Evolutionary conservation across 768 basidiomycete species (phyloP).

Genomic region (Chalciporus piperatus): DNA sequence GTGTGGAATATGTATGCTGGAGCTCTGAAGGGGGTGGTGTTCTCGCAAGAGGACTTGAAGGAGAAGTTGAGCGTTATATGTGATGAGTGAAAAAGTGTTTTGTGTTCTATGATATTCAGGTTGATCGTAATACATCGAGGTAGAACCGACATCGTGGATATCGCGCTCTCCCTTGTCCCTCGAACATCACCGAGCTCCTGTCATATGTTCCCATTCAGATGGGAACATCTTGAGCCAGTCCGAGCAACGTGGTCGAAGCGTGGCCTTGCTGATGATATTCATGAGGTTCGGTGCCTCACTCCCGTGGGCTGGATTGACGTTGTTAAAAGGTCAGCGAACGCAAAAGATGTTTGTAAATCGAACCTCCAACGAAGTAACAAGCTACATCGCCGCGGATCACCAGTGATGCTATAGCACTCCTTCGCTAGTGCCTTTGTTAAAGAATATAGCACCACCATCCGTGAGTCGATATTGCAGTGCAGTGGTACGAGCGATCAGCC

Average conservation of each 20-base stretch:
- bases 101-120: neutral
- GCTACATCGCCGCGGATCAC: neutral
- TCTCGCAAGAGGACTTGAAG: slow-evolving; percentile 38
- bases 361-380: neutral
- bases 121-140: neutral
- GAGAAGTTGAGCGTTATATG: slow-evolving; percentile 39
- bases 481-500: slow-evolving; percentile 46
- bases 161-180: neutral
- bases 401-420: slow-evolving; percentile 49
- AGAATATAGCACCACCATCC: slow-evolving; percentile 64
- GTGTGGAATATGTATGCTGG: slow-evolving; percentile 49
- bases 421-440: slow-evolving; percentile 67
- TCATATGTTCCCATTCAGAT: neutral
- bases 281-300: neutral
- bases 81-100: slow-evolving; percentile 16
- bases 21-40: slow-evolving; percentile 30
- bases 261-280: neutral
- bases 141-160: neutral
- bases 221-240: too few relatives aligned
- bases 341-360: too few relatives aligned
- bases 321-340: too few relatives aligned
- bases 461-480: slow-evolving; percentile 73
- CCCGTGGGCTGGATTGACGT: too few relatives aligned
- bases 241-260: neutral
- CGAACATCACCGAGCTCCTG: neutral